Conservation (phyloP, 169 alveolate genomes). For the Toxoplasma gondii region DNA sequence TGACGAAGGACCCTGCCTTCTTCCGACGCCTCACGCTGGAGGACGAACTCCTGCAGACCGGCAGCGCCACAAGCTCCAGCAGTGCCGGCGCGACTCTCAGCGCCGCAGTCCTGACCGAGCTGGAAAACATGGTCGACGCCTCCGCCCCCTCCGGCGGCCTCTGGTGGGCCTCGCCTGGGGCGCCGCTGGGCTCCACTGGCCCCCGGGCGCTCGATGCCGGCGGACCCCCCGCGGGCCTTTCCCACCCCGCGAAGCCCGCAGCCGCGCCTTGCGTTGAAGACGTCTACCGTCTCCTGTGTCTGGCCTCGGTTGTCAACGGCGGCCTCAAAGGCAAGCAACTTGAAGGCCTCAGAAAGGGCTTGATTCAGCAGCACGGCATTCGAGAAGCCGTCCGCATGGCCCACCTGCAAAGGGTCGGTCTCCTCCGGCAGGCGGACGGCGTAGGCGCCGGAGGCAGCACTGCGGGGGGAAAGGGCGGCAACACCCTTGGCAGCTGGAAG, state of each 20-base stretch:
- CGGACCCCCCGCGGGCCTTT: background rate
- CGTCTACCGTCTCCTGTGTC: slow-evolving; percentile 74
- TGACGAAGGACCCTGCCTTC: slow-evolving; percentile 76
- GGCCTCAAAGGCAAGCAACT: slow-evolving; percentile 71
- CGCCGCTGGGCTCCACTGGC: background rate
- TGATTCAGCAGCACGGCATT: slow-evolving; percentile 71
- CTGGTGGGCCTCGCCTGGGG: slow-evolving; percentile 45
- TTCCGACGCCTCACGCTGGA: slow-evolving; percentile 82
- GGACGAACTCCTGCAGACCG: slow-evolving; percentile 76
- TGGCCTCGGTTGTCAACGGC: slow-evolving; percentile 71
- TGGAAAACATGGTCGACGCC: slow-evolving; percentile 70
- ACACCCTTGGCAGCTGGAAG: slow-evolving; percentile 48
- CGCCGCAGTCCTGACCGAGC: slow-evolving; percentile 29
- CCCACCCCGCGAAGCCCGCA: slow-evolving; percentile 33
- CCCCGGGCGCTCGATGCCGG: background rate
- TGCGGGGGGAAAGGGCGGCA: background rate
- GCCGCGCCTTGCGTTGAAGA: slow-evolving; percentile 65
- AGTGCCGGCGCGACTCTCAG: slow-evolving; percentile 43
- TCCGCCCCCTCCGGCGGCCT: slow-evolving; percentile 60
- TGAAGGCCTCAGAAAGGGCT: slow-evolving; percentile 56
- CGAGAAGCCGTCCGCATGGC: slow-evolving; percentile 70
- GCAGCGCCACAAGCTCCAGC: slow-evolving; percentile 36
- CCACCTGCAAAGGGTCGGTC: slow-evolving; percentile 72
- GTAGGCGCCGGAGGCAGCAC: background rate
- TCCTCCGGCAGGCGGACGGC: slow-evolving; percentile 63